Evolutionary conservation across 257 asterid species (phyloP), one percentile per base, ranked within the genome.

Genomic region (Nicotiana sylvestris): DNA sequence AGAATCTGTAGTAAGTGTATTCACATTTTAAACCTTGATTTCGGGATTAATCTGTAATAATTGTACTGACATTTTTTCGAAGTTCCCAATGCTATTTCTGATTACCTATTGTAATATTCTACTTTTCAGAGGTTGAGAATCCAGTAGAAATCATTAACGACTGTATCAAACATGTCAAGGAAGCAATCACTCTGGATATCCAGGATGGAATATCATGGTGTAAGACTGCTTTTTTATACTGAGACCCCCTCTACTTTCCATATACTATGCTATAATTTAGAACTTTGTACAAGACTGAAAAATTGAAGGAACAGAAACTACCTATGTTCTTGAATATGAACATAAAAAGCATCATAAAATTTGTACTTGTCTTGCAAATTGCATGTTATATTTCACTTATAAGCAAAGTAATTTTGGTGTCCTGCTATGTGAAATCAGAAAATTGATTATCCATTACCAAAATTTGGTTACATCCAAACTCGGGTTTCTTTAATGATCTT

Each of bases 201-300:
- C 87, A 89, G 91, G 98, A 95, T 87, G 99, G 99, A 82, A 88
- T 89, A 79, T 93, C 97, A 79, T 95, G 97, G 99, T 95, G 99
- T 93, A 82, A 89, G 98, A 81, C 72, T 57, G 18, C 25, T 3
- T 57, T 57, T 57, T 57, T 16, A 6, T 53, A 53, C 18, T 53
- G 51, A 43, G 51, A 43, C 12, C 12, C 51, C 51, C 51, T 43
- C 51, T 53, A 53, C 58, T 53, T 53, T 18, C 58, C 18, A 53
- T 53, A 15, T 15, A 53, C 58, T 13, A 13, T 15, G 58, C 6
- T 53, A 43, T 57, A 57, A 57, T 15, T 17, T 57, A 57, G 62
- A 57, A 16, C 21, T 57, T 57, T 57, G 62, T 1, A 57, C 21
- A 57, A 57, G 62, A 5, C 21, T 57, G 10, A 57, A 57, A 13